A percentile compares a stretch with the other conserved stretches of the same genome.
phyloP scores from a whole-genome alignment of 352 stramenopile species.

The Nothophytophthora sp. region DNA sequence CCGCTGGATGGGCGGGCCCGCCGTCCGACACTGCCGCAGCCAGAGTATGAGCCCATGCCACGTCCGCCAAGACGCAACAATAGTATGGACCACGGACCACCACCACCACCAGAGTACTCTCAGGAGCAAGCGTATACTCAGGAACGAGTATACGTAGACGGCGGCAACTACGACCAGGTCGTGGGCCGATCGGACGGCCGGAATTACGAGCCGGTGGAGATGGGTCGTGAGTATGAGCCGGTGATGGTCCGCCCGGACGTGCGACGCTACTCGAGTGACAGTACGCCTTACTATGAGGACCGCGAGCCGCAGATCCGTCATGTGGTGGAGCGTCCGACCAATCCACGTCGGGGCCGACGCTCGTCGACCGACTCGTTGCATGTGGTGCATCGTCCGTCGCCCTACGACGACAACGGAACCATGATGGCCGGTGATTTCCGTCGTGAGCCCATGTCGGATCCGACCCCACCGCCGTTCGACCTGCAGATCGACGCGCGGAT shows the following conservation, averaged over 20 bases:
- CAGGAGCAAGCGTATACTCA: neutral
- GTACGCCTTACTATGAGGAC: conserved; percentile 14
- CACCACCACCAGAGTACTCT: conserved; percentile 4
- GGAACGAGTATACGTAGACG: conserved; percentile 14
- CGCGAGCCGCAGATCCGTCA: conserved; percentile 19
- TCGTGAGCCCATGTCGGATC: conserved; percentile 14
- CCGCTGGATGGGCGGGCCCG: conserved; percentile 10
- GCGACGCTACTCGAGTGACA: conserved; percentile 24
- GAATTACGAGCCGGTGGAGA: no score
- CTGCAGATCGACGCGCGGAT: conserved; percentile 27
- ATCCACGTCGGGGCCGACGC: conserved; percentile 18
- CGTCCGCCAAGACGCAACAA: conserved; percentile 31
- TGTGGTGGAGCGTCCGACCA: conserved; percentile 8
- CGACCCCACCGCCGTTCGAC: conserved; percentile 22
- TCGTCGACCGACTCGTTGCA: conserved; percentile 26
- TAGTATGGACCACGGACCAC: conserved; percentile 21
- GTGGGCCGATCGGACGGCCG: no score
- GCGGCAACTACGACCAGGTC: conserved; percentile 24
- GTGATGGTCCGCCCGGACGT: conserved; percentile 5
- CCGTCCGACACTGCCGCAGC: conserved; percentile 22
- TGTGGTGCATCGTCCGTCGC: conserved; percentile 4
- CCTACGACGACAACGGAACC: conserved; percentile 20
- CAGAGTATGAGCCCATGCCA: conserved; percentile 33
- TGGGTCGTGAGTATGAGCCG: no score
- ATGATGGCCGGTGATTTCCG: conserved; percentile 30